These are phyloP conservation scores for Starmerella sp. DNA, from an alignment of 805 yeast species.

Conservation along the genomic window DNA sequence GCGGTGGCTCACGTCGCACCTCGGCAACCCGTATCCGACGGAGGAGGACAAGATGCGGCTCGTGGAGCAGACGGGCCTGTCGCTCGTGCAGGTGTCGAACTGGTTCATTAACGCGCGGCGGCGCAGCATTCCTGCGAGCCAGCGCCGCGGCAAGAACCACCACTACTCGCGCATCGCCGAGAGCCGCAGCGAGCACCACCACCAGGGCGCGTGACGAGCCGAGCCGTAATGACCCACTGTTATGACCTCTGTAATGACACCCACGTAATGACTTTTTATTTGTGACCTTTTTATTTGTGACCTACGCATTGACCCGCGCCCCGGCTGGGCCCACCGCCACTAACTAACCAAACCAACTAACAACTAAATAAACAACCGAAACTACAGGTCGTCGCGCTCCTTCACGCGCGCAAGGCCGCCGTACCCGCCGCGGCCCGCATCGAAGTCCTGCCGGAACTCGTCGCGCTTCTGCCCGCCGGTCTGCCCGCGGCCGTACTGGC, in stretches of 20 bases:
- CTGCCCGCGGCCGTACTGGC: slow-evolving; percentile 90
- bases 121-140: slow-evolving; percentile 42
- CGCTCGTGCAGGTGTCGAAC: slow-evolving; percentile 68
- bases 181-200: neutral
- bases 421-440: slow-evolving; percentile 37
- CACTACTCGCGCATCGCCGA: neutral
- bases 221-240: neutral
- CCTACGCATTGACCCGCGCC: too few relatives aligned
- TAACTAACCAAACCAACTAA: neutral
- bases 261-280: neutral
- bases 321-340: too few relatives aligned
- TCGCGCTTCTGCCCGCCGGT: slow-evolving; percentile 87
- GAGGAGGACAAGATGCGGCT: slow-evolving; percentile 63
- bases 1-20: slow-evolving; percentile 61
- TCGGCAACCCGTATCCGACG: slow-evolving; percentile 76
- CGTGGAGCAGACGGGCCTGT: slow-evolving; percentile 61
- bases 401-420: slow-evolving; percentile 24
- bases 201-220: neutral
- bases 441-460: slow-evolving; percentile 40
- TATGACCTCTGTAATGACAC: neutral
- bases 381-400: neutral
- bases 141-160: slow-evolving; percentile 19
- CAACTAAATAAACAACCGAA: neutral
- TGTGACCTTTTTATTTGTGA: too few relatives aligned
- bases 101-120: slow-evolving; percentile 87